Evolutionary conservation across 495 filamentous ascomycete genomes (phyloP).

Genomic region (Penicillium maclennaniae): DNA sequence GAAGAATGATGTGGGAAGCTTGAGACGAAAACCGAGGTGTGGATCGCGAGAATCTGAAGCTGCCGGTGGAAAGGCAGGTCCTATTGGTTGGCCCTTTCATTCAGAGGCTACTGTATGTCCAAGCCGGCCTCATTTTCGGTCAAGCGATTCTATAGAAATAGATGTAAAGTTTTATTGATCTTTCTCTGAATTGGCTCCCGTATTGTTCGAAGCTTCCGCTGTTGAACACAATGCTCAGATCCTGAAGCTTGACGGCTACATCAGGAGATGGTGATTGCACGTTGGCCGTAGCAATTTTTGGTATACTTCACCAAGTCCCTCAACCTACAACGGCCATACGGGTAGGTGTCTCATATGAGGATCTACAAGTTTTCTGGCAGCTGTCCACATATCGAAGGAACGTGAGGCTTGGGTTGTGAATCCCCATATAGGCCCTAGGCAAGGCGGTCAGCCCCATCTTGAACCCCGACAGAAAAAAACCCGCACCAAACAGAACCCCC

Average conservation of each 20-base stretch:
- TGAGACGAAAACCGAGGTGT: not conserved
- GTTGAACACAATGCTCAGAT: too few species aligned
- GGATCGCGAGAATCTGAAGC: slow-evolving; percentile 7
- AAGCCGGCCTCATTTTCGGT: not conserved
- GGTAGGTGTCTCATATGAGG: not conserved
- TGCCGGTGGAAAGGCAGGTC: slow-evolving; percentile 7
- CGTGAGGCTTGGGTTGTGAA: slow-evolving; percentile 1
- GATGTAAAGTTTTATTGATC: too few species aligned
- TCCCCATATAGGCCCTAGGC: slow-evolving; percentile 1
- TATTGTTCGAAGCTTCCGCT: too few species aligned
- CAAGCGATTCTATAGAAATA: too few species aligned
- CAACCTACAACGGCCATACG: not conserved
- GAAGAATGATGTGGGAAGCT: not conserved
- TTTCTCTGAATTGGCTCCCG: too few species aligned
- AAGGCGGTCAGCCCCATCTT: slow-evolving; percentile 19
- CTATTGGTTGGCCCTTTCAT: slow-evolving; percentile 6
- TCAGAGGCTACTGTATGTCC: not conserved
- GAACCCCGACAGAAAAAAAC: slow-evolving; percentile 16
- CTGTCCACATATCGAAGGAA: not conserved
- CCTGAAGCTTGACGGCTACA: too few species aligned
- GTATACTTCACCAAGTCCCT: too few species aligned
- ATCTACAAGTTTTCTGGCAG: not conserved
- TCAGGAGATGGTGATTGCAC: too few species aligned
- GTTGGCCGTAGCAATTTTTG: too few species aligned
- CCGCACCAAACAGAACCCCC: slow-evolving; percentile 9